Base-by-base conservation (phyloP, 176 grass and related monocot genomes). In the Chrysopogon serrulatus region DNA sequence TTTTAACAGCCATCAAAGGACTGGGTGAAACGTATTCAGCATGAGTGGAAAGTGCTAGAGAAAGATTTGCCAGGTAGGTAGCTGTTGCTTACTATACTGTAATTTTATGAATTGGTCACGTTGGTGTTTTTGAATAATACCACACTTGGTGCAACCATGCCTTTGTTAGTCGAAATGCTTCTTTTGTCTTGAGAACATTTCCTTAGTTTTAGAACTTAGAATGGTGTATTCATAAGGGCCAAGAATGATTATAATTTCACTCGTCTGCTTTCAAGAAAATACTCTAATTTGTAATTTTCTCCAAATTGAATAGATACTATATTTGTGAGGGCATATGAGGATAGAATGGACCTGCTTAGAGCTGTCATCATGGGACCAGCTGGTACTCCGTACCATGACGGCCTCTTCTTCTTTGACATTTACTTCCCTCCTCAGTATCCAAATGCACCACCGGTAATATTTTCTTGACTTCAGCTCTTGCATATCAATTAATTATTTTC, bases 381-480 rank as follows among this genome's bases (percentile, higher is more conserved):
- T 71, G 93, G 96, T 69, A 98, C 96, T 80, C 93, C 96, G 68
- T 93, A 95, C 85, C 93, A 93, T 83, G 93, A 98, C 1, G 91
- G 93, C 3, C 89, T 98, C 68, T 95, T 93, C 79, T 98, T 98
- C 87, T 98, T 98, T 66, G 92, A 95, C 82, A 91, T 98, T 17
- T 93, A 80, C 72, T 98, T 98, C 77, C 93, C 93, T n/a, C 82
- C 91, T 40, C 87, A 74, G 57, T 97, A 94, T 94, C 95, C 95
- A 45, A 73, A 47, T 76, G 60, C 70, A 76, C 95, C 95, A 18
- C 95, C 95, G 31, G 92, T 97, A 94, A 86, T 86, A 54, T 23
- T 65, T 86, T 19, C 10, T 59, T 53, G 26, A 79, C 48, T 79
- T 40, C 13, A 80, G 41, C 48, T 71, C 32, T 71, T 56, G 11